These are phyloP conservation scores for Pseudogymnoascus sp. DNA, from an alignment of 2,329 filamentous ascomycete species.

Conservation along the genomic window DNA sequence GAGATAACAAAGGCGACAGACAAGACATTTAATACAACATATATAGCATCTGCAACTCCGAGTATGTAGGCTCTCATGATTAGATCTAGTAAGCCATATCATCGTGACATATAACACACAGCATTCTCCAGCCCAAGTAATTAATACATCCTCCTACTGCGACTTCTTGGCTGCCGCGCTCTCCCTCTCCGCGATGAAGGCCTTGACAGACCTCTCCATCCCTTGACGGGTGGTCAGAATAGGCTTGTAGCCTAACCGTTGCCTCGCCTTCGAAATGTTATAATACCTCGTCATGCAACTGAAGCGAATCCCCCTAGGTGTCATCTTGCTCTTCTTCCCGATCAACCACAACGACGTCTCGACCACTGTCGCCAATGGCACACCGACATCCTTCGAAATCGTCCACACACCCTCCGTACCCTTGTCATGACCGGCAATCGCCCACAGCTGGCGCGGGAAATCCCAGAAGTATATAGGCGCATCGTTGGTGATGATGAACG, in stretches of 20 bases:
- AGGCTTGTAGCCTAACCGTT: conserved; percentile 60
- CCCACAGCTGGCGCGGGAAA: conserved; percentile 72
- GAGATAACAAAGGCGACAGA: background rate
- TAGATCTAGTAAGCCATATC: background rate
- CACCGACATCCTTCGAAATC: conserved; percentile 43
- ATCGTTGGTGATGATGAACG: conserved; percentile 87
- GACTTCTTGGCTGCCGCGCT: conserved; percentile 24
- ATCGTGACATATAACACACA: background rate
- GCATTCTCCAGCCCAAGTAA: background rate
- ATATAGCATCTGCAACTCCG: background rate
- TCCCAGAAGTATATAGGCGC: conserved; percentile 87
- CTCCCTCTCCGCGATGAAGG: conserved; percentile 20
- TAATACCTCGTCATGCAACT: conserved; percentile 71
- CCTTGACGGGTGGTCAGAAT: conserved; percentile 60
- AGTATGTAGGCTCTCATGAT: background rate
- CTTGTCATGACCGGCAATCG: conserved; percentile 43
- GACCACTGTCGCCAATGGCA: conserved; percentile 43
- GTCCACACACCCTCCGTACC: conserved; percentile 49
- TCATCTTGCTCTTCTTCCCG: conserved; percentile 46
- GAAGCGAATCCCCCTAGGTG: conserved; percentile 42
- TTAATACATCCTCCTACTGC: conserved; percentile 15
- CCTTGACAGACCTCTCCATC: conserved; percentile 29
- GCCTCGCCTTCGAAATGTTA: conserved; percentile 67
- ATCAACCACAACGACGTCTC: conserved; percentile 45
- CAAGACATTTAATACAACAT: background rate